Base-by-base conservation (phyloP, 768 basidiomycete species). In the Tricholomella constricta region DNA sequence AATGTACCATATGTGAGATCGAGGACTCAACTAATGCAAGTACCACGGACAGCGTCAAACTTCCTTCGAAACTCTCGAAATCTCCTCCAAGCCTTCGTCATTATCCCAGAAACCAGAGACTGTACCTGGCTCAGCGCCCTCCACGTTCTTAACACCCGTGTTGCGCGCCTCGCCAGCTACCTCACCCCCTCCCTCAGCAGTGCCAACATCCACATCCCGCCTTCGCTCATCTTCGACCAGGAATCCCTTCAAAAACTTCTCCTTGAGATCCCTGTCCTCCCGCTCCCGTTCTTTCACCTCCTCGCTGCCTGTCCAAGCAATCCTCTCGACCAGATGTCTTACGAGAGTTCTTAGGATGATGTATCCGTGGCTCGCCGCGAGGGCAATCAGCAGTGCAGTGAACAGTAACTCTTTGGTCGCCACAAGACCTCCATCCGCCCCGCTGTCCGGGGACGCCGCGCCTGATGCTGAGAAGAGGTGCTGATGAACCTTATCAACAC, bases 321-420 rank as follows among this genome's bases (percentile, higher is more conserved):
- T 69, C 62, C 84, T 78, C 69, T 90, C 85, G 19, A 94, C 76
- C 26, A 91, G 61, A 60, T 85, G 88, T 19, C 88, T 74, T 32
- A 93, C 81, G 12, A 78, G 53, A 4, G 73, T 74, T 11, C 86
- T 80, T 40, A 91, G 63, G 32, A 93, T 56, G 52, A 94, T 73
- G 70, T 86, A 96, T n/a, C 80, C 88, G 67, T 98, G 96, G 40
- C 86, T 89, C n/a, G 93, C 86, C 4, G 82, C 79, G 35, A 98
- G 79, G 1, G 93, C 89, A 36, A 96, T 73, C 17, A 92, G 69
- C 8, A 85, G 68, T 2, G 90, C 85, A 27, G 83, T 84, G 52
- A 85, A 55, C 7, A 92, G 69, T 8, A 87, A 62, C 40, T 80
- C 76, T 55, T 73, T 72, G 31, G 74, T 80, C 10, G 76, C 80